Evolutionary conservation across 2,329 filamentous ascomycete genomes (phyloP), one percentile per base, ranked within the genome.

Genomic region (Diplocarpon mali): DNA sequence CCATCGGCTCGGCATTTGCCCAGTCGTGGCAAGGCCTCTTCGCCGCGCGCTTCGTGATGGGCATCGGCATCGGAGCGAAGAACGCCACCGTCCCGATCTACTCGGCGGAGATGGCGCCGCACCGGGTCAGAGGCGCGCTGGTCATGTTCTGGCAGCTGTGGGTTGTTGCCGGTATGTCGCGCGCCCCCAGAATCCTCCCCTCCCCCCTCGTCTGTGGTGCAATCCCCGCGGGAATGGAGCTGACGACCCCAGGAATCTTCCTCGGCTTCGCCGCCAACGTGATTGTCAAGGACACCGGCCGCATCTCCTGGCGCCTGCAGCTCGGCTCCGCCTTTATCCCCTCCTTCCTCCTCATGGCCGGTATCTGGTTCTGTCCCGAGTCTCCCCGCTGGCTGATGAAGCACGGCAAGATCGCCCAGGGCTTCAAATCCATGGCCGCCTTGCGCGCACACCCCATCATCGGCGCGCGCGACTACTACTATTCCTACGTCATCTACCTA

Each of bases 131-230:
- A 35, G 73, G 73, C 46, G 72, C 81, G 4, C 68, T 92, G 15
- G 84, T 89, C 52, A 90, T 90, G 85, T 81, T 79, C 49, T 92
- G 85, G 85, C 81, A 89, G 64, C 66, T 83, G 61, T 83, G 77
- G 75, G 77, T 71, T 2, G 71, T 89, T 83, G 83, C 80, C 87
- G 64, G 67, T 83, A 61, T 80, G 77, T 74, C 76, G 69, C 3
- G 68, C 20, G 4, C 20, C 4, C 4, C 3, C 7, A 7, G 20
- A 24, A 7, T 24, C 20, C 20, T 7, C 20, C 20, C 20, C 7
- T 24, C 20, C 20, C 20, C 20, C 20, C 20, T 69, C 7, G 72
- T 77, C 56, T 71, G 72, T 43, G 4, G 75, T 76, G 50, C 70
- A 8, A 30, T 6, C 2, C 2, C 14, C n/a, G 6, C 5, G 12